Evolutionary conservation across 768 basidiomycete genomes (phyloP).

Genomic region (Russula sp.): DNA sequence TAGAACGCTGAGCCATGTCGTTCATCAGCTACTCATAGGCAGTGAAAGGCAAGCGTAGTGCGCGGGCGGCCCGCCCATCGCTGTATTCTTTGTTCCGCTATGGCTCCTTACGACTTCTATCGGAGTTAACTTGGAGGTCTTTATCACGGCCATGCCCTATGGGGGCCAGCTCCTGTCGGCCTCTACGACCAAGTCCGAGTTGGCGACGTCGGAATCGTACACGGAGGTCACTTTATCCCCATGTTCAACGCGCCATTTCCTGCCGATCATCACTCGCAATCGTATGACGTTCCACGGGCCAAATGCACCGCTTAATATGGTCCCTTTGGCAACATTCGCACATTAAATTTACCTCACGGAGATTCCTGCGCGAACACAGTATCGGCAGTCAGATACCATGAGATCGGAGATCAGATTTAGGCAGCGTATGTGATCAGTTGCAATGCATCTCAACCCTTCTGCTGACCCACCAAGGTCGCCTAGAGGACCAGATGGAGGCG

Average conservation of each 20-base stretch:
- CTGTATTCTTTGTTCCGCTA: background rate
- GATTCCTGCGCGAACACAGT: constrained; percentile 8
- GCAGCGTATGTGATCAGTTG: constrained; percentile 8
- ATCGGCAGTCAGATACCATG: background rate
- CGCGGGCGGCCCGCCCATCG: no score
- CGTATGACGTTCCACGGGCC: constrained; percentile 2
- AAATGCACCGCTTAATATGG: constrained; percentile 6
- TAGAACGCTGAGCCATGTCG: constrained; percentile 24
- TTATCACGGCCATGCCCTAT: constrained; percentile 19
- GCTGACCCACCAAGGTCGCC: background rate
- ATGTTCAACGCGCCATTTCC: constrained; percentile 21
- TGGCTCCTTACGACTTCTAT: constrained; percentile 16
- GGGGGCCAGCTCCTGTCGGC: constrained; percentile 20
- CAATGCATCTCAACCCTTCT: background rate
- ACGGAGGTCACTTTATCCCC: constrained; percentile 18
- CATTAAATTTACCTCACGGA: background rate
- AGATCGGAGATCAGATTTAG: background rate
- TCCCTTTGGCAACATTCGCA: constrained; percentile 9
- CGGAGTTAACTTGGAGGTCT: constrained; percentile 15
- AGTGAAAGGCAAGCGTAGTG: no score
- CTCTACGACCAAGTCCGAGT: constrained; percentile 23
- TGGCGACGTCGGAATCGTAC: constrained; percentile 24
- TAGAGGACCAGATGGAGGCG: constrained; percentile 1
- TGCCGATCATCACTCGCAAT: background rate
- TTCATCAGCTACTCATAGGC: background rate